Percentiles rank a stretch among this genome's conserved stretches.
Evolutionary conservation across 2,329 filamentous ascomycete genomes (phyloP).

Genomic region (Macrophomina pseudophaseolina): DNA sequence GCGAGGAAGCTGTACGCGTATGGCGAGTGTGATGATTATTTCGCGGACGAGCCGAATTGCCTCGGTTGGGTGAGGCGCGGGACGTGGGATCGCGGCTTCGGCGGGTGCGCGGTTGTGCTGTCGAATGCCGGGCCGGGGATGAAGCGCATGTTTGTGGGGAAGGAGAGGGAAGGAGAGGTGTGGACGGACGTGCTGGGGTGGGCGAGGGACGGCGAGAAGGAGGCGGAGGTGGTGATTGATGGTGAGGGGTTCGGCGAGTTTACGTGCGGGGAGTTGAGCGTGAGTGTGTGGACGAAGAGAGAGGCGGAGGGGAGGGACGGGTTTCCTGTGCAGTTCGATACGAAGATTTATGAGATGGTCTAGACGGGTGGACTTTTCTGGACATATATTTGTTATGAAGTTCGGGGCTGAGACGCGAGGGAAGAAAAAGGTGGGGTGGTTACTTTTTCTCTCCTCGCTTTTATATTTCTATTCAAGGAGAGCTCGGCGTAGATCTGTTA

Average conservation of each 20-base stretch:
- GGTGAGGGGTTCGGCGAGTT: slow-evolving; percentile 65
- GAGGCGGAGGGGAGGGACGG: slow-evolving; percentile 41
- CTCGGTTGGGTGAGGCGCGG: slow-evolving; percentile 66
- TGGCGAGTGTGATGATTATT: slow-evolving; percentile 68
- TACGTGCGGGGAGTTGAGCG: slow-evolving; percentile 56
- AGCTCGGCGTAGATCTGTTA: no score
- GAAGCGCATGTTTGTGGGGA: slow-evolving; percentile 68
- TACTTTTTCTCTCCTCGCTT: no score
- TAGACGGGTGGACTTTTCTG: slow-evolving; percentile 28
- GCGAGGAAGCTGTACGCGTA: slow-evolving; percentile 71
- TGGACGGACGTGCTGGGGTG: slow-evolving; percentile 69
- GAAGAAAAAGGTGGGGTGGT: no score
- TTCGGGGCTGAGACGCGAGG: no score
- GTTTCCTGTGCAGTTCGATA: slow-evolving; percentile 30
- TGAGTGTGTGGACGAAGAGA: slow-evolving; percentile 64
- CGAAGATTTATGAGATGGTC: slow-evolving; percentile 47
- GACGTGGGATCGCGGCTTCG: slow-evolving; percentile 43
- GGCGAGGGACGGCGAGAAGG: slow-evolving; percentile 46
- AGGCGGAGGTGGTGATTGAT: slow-evolving; percentile 62
- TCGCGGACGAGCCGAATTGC: slow-evolving; percentile 59
- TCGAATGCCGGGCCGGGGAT: slow-evolving; percentile 56
- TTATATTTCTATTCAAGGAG: no score
- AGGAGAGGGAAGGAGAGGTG: slow-evolving; percentile 61
- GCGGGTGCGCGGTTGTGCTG: slow-evolving; percentile 54
- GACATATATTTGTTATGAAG: no score